phyloP scores from a whole-genome alignment of 495 filamentous ascomycete species.

The Clohesyomyces aquaticus region DNA sequence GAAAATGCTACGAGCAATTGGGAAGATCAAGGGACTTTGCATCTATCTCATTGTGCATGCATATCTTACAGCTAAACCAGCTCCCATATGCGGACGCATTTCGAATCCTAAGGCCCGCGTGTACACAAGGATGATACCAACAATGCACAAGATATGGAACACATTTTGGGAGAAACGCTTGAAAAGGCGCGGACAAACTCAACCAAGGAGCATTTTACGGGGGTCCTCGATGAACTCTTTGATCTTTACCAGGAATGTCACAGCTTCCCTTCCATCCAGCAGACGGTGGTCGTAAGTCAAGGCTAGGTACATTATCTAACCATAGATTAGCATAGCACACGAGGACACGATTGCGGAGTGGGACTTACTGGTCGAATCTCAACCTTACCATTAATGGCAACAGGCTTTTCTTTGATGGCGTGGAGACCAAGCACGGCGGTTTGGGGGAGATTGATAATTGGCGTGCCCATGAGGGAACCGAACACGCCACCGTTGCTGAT shows the following conservation, averaged over 20 bases:
- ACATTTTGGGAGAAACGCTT: background rate
- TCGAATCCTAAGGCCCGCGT: slow-evolving; percentile 1
- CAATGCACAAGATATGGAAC: slow-evolving; percentile 2
- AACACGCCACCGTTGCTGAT: slow-evolving; percentile 91
- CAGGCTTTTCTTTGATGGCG: slow-evolving; percentile 93
- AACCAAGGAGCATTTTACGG: slow-evolving; percentile 76
- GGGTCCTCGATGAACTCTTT: slow-evolving; percentile 99
- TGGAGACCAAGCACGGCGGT: slow-evolving; percentile 97
- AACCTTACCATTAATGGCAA: slow-evolving; percentile 87
- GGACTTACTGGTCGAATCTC: slow-evolving; percentile 79
- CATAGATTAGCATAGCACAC: slow-evolving; percentile 68
- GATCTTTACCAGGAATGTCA: slow-evolving; percentile 95
- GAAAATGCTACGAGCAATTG: too few relatives aligned
- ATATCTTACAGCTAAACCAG: slow-evolving; percentile 1
- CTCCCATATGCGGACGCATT: background rate
- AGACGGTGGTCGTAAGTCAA: slow-evolving; percentile 97
- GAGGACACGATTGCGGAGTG: background rate
- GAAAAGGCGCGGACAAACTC: background rate
- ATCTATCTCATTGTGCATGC: background rate
- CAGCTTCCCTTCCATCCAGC: slow-evolving; percentile 92
- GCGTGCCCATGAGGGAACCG: slow-evolving; percentile 90
- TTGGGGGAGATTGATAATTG: slow-evolving; percentile 98
- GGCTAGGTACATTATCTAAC: slow-evolving; percentile 99
- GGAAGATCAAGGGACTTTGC: background rate
- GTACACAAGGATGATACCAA: background rate